These are phyloP conservation scores for Podospora fimiseda DNA, from an alignment of 495 filamentous ascomycete species.

Conservation along the genomic window DNA sequence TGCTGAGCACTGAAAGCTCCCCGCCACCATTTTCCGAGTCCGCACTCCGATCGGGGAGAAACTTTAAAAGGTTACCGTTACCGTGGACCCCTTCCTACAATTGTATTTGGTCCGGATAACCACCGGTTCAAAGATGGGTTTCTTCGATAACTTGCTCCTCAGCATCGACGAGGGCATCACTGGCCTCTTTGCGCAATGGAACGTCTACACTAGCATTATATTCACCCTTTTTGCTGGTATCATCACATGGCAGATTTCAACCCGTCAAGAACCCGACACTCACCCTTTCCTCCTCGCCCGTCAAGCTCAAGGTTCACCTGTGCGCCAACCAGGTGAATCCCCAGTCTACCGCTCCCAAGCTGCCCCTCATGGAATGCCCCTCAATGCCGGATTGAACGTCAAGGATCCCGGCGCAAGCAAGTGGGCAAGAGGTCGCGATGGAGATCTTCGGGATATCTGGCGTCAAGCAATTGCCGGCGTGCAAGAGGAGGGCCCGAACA, in stretches of 20 bases:
- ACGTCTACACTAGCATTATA: slow-evolving; percentile 62
- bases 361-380: slow-evolving; percentile 76
- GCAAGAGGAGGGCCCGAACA: slow-evolving; percentile 49
- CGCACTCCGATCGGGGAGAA: too few species aligned
- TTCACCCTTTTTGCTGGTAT: slow-evolving; percentile 50
- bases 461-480: slow-evolving; percentile 61
- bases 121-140: slow-evolving; percentile 15
- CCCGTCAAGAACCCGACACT: slow-evolving; percentile 66
- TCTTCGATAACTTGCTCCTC: slow-evolving; percentile 44
- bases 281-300: slow-evolving; percentile 86
- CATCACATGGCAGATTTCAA: slow-evolving; percentile 47
- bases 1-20: not conserved
- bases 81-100: not conserved
- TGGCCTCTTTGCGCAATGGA: slow-evolving; percentile 69
- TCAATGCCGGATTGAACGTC: slow-evolving; percentile 76
- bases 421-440: slow-evolving; percentile 75
- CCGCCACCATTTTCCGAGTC: slow-evolving; percentile 1
- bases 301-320: slow-evolving; percentile 67
- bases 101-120: not conserved
- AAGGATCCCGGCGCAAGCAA: slow-evolving; percentile 74
- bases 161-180: slow-evolving; percentile 63
- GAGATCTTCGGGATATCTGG: slow-evolving; percentile 93
- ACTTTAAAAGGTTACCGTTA: not conserved
- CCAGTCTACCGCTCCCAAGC: slow-evolving; percentile 73
- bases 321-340: slow-evolving; percentile 79